phyloP scores from a whole-genome alignment of 75 land plant genomes.

The Picea sitchensis region DNA sequence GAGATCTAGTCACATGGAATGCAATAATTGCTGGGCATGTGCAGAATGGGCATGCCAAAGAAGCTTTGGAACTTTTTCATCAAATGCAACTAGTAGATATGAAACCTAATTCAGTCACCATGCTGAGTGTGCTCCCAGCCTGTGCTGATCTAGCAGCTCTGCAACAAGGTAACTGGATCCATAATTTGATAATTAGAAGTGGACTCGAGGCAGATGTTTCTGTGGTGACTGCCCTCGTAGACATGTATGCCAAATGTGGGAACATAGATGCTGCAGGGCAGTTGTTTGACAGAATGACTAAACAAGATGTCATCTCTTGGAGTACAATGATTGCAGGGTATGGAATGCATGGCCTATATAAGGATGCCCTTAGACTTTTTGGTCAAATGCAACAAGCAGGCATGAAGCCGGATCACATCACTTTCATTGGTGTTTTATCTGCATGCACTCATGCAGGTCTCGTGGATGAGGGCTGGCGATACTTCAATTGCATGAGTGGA shows the following conservation, averaged over 20 bases:
- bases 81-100: too few species aligned
- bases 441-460: slow-evolving; percentile 48
- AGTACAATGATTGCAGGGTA: slow-evolving; percentile 43
- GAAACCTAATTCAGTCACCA: slow-evolving; percentile 18
- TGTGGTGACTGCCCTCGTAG: slow-evolving; percentile 28
- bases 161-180: slow-evolving; percentile 30
- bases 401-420: slow-evolving; percentile 38
- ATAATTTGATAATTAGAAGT: slow-evolving; percentile 19
- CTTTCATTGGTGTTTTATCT: slow-evolving; percentile 40
- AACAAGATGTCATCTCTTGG: slow-evolving; percentile 15
- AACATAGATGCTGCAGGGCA: slow-evolving; percentile 22
- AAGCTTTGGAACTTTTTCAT: too few species aligned
- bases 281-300: slow-evolving; percentile 9
- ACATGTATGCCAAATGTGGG: slow-evolving; percentile 55
- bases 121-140: slow-evolving; percentile 24
- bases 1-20: not conserved
- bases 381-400: slow-evolving; percentile 32
- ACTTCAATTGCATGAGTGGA: slow-evolving; percentile 27
- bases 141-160: slow-evolving; percentile 22
- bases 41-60: too few species aligned
- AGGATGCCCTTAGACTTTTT: slow-evolving; percentile 25
- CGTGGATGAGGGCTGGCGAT: slow-evolving; percentile 29
- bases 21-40: too few species aligned
- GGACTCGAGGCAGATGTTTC: slow-evolving; percentile 24
- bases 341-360: slow-evolving; percentile 40